These are phyloP conservation scores for Rhodotorula sp. DNA, from an alignment of 1,284 basidiomycete genomes.

Conservation along the genomic window DNA sequence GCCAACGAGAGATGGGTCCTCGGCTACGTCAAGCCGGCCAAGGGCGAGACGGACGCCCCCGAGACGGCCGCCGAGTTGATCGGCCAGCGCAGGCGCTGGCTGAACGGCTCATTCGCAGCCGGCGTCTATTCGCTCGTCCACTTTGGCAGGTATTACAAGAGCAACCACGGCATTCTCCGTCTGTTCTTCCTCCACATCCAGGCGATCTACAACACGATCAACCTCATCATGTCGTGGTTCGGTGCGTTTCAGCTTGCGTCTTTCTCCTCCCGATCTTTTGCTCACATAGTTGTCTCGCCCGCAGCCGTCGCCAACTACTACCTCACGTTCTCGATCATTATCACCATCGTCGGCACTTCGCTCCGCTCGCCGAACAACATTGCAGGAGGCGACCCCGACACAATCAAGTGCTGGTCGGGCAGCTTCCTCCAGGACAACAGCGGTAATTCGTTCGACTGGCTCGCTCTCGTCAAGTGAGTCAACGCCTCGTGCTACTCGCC, in stretches of 20 bases:
- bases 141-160: constrained; percentile 86
- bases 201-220: constrained; percentile 59
- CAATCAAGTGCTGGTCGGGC: constrained; percentile 36
- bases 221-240: constrained; percentile 52
- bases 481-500: not conserved
- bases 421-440: constrained; percentile 33
- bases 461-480: constrained; percentile 33
- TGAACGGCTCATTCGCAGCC: constrained; percentile 96
- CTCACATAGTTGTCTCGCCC: not conserved
- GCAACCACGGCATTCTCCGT: constrained; percentile 59
- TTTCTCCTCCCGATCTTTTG: not conserved
- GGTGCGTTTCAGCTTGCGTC: constrained; percentile 11
- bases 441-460: constrained; percentile 33
- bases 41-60: constrained; percentile 46
- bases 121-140: constrained; percentile 93
- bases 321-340: constrained; percentile 40
- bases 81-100: constrained; percentile 55
- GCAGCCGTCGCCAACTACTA: constrained; percentile 41
- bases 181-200: constrained; percentile 82
- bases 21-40: constrained; percentile 46
- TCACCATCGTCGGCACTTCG: constrained; percentile 34
- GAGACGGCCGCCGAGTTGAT: constrained; percentile 83
- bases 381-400: constrained; percentile 26
- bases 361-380: constrained; percentile 29
- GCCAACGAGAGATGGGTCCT: constrained; percentile 65